Conservation (phyloP, 2,329 filamentous ascomycete species). For the Paecilomyces niveus region DNA sequence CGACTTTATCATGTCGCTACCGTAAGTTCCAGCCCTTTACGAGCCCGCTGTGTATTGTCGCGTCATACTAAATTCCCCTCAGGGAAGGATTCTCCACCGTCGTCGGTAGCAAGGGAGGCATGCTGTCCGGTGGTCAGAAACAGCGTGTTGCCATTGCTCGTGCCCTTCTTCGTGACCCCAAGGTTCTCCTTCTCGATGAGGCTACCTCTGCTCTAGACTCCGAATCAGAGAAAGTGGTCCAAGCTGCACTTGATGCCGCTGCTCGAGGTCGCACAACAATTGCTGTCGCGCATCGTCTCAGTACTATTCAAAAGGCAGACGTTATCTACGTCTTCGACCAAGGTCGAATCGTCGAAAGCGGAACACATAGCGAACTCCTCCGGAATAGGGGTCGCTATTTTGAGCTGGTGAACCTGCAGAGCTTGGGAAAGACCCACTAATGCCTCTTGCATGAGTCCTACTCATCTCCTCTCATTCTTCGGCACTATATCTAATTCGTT, state of each 20-base stretch:
- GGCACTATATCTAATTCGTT: neutral
- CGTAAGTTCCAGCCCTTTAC: conserved; percentile 37
- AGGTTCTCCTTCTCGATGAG: conserved; percentile 76
- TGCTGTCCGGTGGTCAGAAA: conserved; percentile 87
- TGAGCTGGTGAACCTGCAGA: conserved; percentile 74
- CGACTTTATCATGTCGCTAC: conserved; percentile 80
- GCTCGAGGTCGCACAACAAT: conserved; percentile 84
- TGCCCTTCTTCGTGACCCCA: conserved; percentile 83
- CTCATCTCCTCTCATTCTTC: neutral
- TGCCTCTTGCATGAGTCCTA: neutral
- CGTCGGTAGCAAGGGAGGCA: conserved; percentile 77
- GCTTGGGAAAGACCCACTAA: conserved; percentile 51
- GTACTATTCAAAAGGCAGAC: conserved; percentile 90
- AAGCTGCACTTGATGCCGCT: conserved; percentile 70
- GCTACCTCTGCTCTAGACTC: conserved; percentile 52
- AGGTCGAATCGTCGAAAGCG: conserved; percentile 76
- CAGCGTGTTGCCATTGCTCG: conserved; percentile 91
- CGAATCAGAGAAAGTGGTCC: conserved; percentile 48
- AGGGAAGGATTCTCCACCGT: conserved; percentile 74
- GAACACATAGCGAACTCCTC: conserved; percentile 70
- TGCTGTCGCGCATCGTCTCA: conserved; percentile 84
- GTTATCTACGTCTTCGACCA: conserved; percentile 95
- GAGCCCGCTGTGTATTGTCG: neutral
- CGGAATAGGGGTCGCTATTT: conserved; percentile 64
- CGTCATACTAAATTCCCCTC: conserved; percentile 14